Base-by-base conservation (phyloP, 192 early-diverging fungal species). In the Entomortierella parvispora region DNA sequence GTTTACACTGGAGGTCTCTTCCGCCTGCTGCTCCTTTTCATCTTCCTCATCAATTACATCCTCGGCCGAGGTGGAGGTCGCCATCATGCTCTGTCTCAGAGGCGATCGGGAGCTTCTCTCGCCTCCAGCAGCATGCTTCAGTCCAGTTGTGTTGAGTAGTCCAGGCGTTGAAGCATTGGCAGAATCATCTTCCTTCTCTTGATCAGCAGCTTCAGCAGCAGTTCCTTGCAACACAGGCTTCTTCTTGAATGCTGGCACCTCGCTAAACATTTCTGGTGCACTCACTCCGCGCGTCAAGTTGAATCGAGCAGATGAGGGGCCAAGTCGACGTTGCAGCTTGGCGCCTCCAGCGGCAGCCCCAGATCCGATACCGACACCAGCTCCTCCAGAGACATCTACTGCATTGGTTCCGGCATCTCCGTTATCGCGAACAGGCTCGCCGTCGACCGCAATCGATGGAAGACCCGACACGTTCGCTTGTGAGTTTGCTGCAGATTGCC, bases 251-350 rank as follows among this genome's bases (percentile, higher is more conserved):
- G 61, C 25, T 1, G 66, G 51, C 3, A 68, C 50, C 54, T 68
- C 74, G 12, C 59, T 68, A 47, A 77, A 77, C 74, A 77, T 68
- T 55, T 77, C 74, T 17, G 74, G 74, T 1, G 74, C 74, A 59
- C 74, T 77, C 12, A 77, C 74, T 42, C 66, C 65, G 34, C 74
- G 61, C 29, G 65, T 57, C 51, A 77, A 49, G 20, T 49, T 57
- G 31, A 63, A 77, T 6, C 61, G 37, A 0, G 26, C 33, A 18
- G 53, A 29, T 20, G 56, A 48, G 15, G 72, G 60, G 37, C 65
- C 65, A 18, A 68, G 34, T 46, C 65, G 74, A 48, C 66, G 48
- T 22, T 44, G 54, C 6, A 67, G 59, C 17, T 77, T 68, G 10
- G 55, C 70, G 20, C 70, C 70, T 20, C n/a, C 50, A n/a, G 58